Conservation (phyloP, 768 basidiomycete genomes). For the Mrakia hoshinonis region DNA sequence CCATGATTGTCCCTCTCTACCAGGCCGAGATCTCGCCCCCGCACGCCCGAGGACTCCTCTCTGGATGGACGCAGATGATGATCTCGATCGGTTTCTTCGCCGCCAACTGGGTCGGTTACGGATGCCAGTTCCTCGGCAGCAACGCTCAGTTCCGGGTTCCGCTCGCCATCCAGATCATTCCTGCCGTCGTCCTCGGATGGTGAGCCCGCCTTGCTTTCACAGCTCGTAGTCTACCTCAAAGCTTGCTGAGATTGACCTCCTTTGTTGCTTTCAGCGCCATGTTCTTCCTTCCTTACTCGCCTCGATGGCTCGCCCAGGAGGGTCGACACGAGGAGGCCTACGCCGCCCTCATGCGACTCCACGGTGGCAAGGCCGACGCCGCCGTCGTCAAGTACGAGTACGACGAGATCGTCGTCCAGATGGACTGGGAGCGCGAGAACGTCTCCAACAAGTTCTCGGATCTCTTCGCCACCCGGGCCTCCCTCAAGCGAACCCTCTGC, state of each 20-base stretch:
- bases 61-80: conserved; percentile 14
- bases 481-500: not conserved
- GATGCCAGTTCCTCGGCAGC: not conserved
- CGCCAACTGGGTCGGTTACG: conserved; percentile 13
- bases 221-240: no score
- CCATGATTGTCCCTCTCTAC: conserved; percentile 11
- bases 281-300: conserved; percentile 7
- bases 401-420: conserved; percentile 4
- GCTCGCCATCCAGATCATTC: conserved; percentile 4
- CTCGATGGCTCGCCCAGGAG: conserved; percentile 8
- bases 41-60: conserved; percentile 3
- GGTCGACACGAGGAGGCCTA: conserved; percentile 7
- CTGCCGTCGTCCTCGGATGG: not conserved
- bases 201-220: no score
- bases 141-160: not conserved
- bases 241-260: no score
- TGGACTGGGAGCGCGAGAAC: conserved; percentile 12
- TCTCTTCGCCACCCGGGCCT: not conserved
- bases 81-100: not conserved
- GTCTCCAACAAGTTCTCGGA: not conserved
- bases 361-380: not conserved
- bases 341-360: not conserved
- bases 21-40: conserved; percentile 11
- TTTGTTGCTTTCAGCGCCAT: not conserved
- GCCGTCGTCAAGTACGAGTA: not conserved